A percentile compares a stretch with the other conserved stretches of the same genome.
Evolutionary conservation across 306 rosid species (phyloP).

Genomic region (Betula pendula): DNA sequence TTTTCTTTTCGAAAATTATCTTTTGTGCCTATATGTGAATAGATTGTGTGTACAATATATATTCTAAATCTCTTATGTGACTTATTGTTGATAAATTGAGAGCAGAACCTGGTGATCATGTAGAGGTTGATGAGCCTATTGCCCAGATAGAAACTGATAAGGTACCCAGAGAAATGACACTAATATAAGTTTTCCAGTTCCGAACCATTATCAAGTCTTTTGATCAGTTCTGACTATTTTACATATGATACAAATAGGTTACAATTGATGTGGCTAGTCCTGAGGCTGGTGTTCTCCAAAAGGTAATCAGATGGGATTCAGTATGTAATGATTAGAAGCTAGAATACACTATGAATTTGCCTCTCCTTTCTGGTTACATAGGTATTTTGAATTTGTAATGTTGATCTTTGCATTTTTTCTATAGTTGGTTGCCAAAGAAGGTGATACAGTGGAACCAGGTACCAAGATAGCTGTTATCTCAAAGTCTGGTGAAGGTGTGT

Average conservation of each 20-base stretch:
- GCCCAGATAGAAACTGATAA: constrained; percentile 69
- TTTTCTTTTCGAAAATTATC: neutral
- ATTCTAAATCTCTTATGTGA: constrained; percentile 21
- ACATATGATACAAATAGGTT: constrained; percentile 41
- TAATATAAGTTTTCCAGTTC: neutral
- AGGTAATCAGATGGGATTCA: constrained; percentile 32
- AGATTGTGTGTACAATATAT: neutral
- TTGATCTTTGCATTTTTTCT: neutral
- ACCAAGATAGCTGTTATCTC: constrained; percentile 59
- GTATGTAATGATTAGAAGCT: neutral
- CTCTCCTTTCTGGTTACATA: neutral
- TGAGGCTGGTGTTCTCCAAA: constrained; percentile 50
- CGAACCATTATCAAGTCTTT: neutral
- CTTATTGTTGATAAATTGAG: constrained; percentile 19
- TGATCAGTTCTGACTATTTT: neutral
- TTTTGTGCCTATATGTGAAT: neutral
- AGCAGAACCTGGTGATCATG: constrained; percentile 66
- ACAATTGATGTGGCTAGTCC: constrained; percentile 70
- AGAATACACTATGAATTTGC: neutral
- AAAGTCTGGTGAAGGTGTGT: constrained; percentile 50
- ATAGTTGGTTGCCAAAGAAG: constrained; percentile 57
- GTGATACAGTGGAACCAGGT: constrained; percentile 67
- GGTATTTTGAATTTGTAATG: neutral
- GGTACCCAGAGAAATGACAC: constrained; percentile 27
- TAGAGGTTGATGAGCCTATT: constrained; percentile 56